Evolutionary conservation across 768 basidiomycete species (phyloP), one percentile per base, ranked within the genome.

Genomic region (Leucogyrophana mollusca): DNA sequence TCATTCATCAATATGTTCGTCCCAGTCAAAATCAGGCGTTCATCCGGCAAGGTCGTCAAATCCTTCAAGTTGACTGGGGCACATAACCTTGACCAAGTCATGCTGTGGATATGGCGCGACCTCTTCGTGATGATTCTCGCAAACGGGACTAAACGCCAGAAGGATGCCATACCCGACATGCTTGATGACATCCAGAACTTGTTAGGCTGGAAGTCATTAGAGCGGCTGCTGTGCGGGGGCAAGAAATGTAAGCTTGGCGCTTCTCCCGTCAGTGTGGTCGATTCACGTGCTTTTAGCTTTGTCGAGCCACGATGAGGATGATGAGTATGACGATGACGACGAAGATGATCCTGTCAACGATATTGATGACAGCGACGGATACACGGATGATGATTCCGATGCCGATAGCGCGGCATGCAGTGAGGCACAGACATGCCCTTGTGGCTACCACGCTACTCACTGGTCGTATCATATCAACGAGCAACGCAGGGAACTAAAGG

Each of bases 91-190:
- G 68, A 74, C 21, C 65, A 62, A 11, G 67, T 76, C 33, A 48
- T 79, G 5, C 60, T 83, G 14, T 86, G 82, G 81, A 76, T 86
- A 43, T 86, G 84, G 84, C 73, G 84, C 5, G 85, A 87, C 49
- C 68, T 86, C 16, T 78, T 86, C 50, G 57, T 87, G 8, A 76
- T 74, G 20, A 64, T 86, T 60, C 71, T 80, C 7, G 72, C 74
- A 0, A 63, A 55, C 48, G 59, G 71, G 52, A 43, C 62, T 33
- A 44, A 56, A 54, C 49, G 59, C 36, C 53, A 62, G 27, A 53
- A 51, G 43, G 56, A 64, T 34, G 50, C 53, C 40, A 65, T 84
- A 11, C 71, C 74, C 0, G 69, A 74, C 6, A 83, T 85, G 73
- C 61, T 86, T 17, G 65, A 71, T n/a, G 83, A 85, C 46, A 78